A percentile compares a stretch with the other conserved stretches of the same genome.
Evolutionary conservation across 352 stramenopile species (phyloP).

Genomic region (Phytophthora cryptogea): DNA sequence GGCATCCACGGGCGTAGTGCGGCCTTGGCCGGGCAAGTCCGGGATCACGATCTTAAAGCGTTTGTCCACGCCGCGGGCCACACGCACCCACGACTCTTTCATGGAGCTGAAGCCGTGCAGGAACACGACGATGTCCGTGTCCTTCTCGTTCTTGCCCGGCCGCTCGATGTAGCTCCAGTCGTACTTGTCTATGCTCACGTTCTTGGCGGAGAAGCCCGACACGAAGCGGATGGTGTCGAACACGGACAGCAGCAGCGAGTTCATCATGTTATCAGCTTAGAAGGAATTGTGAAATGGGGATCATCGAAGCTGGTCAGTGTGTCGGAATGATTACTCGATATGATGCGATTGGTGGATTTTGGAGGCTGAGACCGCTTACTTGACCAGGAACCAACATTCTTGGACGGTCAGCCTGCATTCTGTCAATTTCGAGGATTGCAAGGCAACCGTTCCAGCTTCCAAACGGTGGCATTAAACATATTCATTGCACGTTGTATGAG

Average conservation of each 20-base stretch:
- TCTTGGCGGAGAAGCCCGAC: constrained; percentile 56
- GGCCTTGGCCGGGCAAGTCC: constrained; percentile 69
- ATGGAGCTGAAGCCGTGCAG: constrained; percentile 75
- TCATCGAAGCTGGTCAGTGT: constrained; percentile 5
- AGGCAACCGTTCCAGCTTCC: neutral
- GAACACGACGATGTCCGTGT: constrained; percentile 61
- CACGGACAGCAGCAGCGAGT: constrained; percentile 38
- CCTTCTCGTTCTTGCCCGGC: constrained; percentile 38
- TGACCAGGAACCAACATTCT: constrained; percentile 21
- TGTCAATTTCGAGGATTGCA: neutral
- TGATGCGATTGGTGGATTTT: constrained; percentile 7
- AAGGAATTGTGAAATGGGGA: too few relatives aligned
- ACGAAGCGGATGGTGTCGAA: constrained; percentile 64
- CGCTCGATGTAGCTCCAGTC: constrained; percentile 80
- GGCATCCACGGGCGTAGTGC: constrained; percentile 54
- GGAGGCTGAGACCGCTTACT: constrained; percentile 4
- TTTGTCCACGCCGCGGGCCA: constrained; percentile 55
- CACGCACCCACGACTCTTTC: constrained; percentile 70
- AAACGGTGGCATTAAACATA: too few relatives aligned
- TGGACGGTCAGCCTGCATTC: neutral
- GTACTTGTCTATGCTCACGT: constrained; percentile 49
- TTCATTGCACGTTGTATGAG: constrained; percentile 9
- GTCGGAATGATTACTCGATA: neutral
- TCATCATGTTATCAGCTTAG: constrained; percentile 11
- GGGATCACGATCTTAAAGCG: constrained; percentile 65